A percentile compares a stretch with the other conserved stretches of the same genome.
These are phyloP conservation scores for Flaveria robusta DNA, from an alignment of 129 eudicot species.

Conservation along the genomic window DNA sequence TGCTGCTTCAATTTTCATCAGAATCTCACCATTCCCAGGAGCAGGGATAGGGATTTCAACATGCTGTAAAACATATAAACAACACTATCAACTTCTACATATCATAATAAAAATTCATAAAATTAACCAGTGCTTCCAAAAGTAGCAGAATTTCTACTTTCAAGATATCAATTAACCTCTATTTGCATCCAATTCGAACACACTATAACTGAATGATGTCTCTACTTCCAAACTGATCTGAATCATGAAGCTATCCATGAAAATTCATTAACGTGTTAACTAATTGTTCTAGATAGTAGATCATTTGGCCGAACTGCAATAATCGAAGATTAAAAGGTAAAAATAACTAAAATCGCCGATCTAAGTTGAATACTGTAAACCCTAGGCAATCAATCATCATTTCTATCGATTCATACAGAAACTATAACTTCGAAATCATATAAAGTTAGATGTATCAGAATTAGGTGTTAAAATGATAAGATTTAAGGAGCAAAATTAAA, in stretches of 20 bases:
- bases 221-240: not conserved
- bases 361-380: not conserved
- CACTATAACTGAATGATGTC: conserved; percentile 7
- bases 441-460: not conserved
- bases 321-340: not conserved
- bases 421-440: not conserved
- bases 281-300: not conserved
- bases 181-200: not conserved
- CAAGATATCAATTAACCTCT: not conserved
- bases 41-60: conserved; percentile 65
- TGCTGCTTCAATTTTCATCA: conserved; percentile 55
- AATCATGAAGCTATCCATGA: not conserved
- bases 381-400: not conserved
- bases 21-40: conserved; percentile 50
- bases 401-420: not conserved
- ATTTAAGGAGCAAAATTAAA: not conserved
- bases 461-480: not conserved
- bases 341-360: not conserved
- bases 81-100: not conserved
- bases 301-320: not conserved
- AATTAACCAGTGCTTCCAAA: not conserved
- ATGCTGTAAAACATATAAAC: conserved; percentile 46
- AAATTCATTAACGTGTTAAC: not conserved
- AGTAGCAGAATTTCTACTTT: not conserved
- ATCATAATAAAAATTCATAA: not conserved